A percentile compares a stretch with the other conserved stretches of the same genome.
phyloP scores from a whole-genome alignment of 2,329 filamentous ascomycete genomes.

The Diaporthe citrichinensis region DNA sequence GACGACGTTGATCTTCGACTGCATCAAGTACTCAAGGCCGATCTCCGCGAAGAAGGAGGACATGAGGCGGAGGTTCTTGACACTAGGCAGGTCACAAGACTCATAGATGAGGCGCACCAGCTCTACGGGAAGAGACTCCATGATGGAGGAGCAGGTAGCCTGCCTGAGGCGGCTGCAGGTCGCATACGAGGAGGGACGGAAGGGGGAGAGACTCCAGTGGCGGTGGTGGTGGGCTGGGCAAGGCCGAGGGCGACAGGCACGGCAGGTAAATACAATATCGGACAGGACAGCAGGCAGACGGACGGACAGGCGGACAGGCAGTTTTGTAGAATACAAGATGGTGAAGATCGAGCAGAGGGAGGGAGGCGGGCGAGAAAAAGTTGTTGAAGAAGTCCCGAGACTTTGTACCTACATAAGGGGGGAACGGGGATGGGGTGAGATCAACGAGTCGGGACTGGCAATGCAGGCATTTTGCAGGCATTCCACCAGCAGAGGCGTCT shows the following conservation, averaged over 20 bases:
- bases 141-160: conserved; percentile 39
- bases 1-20: conserved; percentile 57
- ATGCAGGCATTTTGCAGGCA: conserved; percentile 26
- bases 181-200: conserved; percentile 30
- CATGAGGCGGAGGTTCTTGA: conserved; percentile 58
- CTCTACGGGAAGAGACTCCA: conserved; percentile 54
- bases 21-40: conserved; percentile 59
- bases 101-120: conserved; percentile 59
- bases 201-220: neutral
- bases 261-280: conserved; percentile 8
- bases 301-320: neutral
- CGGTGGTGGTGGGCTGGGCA: conserved; percentile 31
- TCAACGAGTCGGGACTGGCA: conserved; percentile 32
- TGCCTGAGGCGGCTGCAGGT: conserved; percentile 41
- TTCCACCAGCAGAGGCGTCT: neutral
- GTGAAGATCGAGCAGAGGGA: conserved; percentile 18
- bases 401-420: conserved; percentile 41
- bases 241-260: conserved; percentile 20
- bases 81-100: conserved; percentile 55
- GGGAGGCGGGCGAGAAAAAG: conserved; percentile 27
- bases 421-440: conserved; percentile 29
- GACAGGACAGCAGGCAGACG: neutral
- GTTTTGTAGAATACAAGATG: conserved; percentile 27
- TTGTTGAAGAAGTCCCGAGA: conserved; percentile 30
- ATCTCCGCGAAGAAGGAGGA: conserved; percentile 56